Conservation (phyloP, 192 early-diverging fungal species). For the Backusella sp. region DNA sequence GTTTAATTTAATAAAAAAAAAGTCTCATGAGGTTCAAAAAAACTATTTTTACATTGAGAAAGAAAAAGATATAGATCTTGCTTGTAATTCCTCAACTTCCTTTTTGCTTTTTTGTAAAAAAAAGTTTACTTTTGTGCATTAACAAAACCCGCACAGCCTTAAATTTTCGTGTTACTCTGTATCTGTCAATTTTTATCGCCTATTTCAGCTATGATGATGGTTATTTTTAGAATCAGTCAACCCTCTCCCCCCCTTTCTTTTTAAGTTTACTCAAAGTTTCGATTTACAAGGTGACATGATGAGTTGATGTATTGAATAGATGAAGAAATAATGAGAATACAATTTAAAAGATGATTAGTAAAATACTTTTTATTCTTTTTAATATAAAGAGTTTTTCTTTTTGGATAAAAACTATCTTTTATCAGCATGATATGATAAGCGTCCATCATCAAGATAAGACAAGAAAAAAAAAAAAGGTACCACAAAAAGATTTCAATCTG, state of each 20-base stretch:
- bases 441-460: not conserved
- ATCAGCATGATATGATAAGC: not conserved
- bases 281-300: not conserved
- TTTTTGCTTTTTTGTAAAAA: not conserved
- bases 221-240: not conserved
- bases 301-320: no score
- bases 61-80: not conserved
- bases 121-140: not conserved
- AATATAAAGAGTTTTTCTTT: no score
- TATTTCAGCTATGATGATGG: not conserved
- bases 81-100: not conserved
- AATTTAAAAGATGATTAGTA: no score
- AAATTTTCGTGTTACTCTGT: not conserved
- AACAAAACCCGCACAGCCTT: slow-evolving; percentile 1
- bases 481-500: not conserved
- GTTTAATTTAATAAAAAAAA: not conserved
- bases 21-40: not conserved
- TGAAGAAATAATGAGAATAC: no score
- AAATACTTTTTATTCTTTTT: no score
- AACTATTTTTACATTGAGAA: not conserved
- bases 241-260: not conserved
- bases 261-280: not conserved
- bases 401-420: no score
- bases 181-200: not conserved
- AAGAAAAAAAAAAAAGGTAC: not conserved